Percentiles rank a stretch among this genome's conserved stretches.
These are phyloP conservation scores for Beta vulgaris DNA, from an alignment of 148 eudicot species.

Conservation along the genomic window DNA sequence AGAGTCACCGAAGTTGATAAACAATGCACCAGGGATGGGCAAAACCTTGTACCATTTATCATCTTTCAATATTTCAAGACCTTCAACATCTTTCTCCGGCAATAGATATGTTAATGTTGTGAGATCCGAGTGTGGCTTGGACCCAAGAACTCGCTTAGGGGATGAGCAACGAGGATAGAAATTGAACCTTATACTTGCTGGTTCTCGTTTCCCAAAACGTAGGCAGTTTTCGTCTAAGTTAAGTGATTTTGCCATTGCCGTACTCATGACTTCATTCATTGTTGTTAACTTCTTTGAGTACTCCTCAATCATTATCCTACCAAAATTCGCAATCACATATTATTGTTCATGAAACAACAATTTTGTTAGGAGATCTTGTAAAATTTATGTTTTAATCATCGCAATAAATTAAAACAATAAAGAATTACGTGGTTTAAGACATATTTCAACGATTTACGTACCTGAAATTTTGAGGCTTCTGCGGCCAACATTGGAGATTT, in stretches of 20 bases:
- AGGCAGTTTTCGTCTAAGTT: conserved; percentile 34
- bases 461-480: conserved; percentile 54
- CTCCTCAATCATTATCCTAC: conserved; percentile 32
- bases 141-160: conserved; percentile 40
- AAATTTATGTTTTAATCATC: no score
- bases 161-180: conserved; percentile 45
- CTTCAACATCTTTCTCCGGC: conserved; percentile 38
- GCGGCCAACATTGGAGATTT: conserved; percentile 53
- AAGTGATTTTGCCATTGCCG: conserved; percentile 37
- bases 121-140: conserved; percentile 48
- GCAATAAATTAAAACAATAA: no score
- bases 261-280: conserved; percentile 17
- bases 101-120: conserved; percentile 21
- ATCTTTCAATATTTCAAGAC: conserved; percentile 46
- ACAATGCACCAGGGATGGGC: conserved; percentile 35
- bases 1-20: conserved; percentile 49
- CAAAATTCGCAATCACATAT: background rate
- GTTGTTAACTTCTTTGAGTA: conserved; percentile 23
- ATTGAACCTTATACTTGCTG: conserved; percentile 27
- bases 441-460: no score
- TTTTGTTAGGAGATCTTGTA: background rate
- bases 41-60: conserved; percentile 44
- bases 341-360: background rate
- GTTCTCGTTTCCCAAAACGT: conserved; percentile 25
- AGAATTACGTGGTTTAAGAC: no score